These are phyloP conservation scores for Russula lepida DNA, from an alignment of 768 basidiomycete species.

Conservation along the genomic window DNA sequence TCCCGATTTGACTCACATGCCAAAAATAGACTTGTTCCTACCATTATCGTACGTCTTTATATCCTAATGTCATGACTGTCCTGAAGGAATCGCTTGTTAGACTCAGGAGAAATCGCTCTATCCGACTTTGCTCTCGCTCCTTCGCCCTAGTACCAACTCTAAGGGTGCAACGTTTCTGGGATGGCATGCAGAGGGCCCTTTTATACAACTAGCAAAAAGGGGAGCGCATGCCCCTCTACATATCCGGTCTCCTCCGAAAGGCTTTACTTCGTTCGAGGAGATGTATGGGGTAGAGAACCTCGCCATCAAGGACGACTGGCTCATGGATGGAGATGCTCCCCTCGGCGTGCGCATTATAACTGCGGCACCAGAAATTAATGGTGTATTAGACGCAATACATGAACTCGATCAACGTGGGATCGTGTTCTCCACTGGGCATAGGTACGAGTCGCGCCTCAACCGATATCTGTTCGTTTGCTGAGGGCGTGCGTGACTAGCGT, in stretches of 20 bases:
- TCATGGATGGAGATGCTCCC: constrained; percentile 36
- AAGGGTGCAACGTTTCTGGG: constrained; percentile 69
- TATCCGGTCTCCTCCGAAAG: constrained; percentile 53
- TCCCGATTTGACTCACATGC: neutral
- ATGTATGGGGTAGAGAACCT: constrained; percentile 66
- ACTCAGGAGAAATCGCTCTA: constrained; percentile 73
- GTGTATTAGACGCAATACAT: constrained; percentile 63
- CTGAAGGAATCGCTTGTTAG: constrained; percentile 30
- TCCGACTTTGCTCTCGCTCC: constrained; percentile 56
- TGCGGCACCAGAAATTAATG: constrained; percentile 77
- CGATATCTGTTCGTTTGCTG: neutral
- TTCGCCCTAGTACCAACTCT: constrained; percentile 57
- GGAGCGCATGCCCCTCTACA: constrained; percentile 72
- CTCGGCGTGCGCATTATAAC: constrained; percentile 74
- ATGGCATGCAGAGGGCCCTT: constrained; percentile 90
- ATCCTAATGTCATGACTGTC: neutral
- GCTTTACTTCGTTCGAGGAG: constrained; percentile 59
- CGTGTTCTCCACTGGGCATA: constrained; percentile 83
- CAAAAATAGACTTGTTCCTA: constrained; percentile 25
- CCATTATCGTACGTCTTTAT: constrained; percentile 48
- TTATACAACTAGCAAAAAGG: constrained; percentile 72
- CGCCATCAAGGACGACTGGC: constrained; percentile 57
- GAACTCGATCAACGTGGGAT: constrained; percentile 58
- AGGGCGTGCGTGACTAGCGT: constrained; percentile 36
- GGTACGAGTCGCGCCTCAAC: constrained; percentile 34